phyloP scores from a whole-genome alignment of 2,329 filamentous ascomycete genomes.

The Paracoccidioides lutzii region DNA sequence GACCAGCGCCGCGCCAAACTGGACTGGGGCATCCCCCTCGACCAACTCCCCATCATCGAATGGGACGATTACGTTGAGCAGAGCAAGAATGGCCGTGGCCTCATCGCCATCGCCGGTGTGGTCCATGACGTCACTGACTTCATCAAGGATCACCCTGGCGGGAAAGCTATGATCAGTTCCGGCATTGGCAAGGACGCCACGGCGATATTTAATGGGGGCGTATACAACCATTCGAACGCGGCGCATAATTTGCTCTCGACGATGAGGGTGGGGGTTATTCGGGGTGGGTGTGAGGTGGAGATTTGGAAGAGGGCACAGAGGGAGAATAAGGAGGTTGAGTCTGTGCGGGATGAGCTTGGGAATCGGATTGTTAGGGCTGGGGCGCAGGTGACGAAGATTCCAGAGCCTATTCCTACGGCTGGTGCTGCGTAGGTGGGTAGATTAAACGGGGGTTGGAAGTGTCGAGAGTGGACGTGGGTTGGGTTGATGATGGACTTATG shows the following conservation, averaged over 20 bases:
- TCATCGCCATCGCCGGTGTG: slow-evolving; percentile 68
- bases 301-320: slow-evolving; percentile 82
- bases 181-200: slow-evolving; percentile 80
- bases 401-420: slow-evolving; percentile 66
- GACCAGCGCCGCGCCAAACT: slow-evolving; percentile 71
- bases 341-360: slow-evolving; percentile 67
- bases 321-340: slow-evolving; percentile 70
- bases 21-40: slow-evolving; percentile 76
- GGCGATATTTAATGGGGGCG: slow-evolving; percentile 82
- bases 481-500: slow-evolving; percentile 14
- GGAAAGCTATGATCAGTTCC: slow-evolving; percentile 71
- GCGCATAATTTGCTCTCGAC: slow-evolving; percentile 80
- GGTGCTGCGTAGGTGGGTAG: slow-evolving; percentile 53
- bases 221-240: slow-evolving; percentile 81
- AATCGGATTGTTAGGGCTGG: slow-evolving; percentile 77
- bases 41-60: slow-evolving; percentile 71
- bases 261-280: slow-evolving; percentile 77
- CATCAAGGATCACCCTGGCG: slow-evolving; percentile 82
- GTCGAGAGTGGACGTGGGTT: slow-evolving; percentile 5
- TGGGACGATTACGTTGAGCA: slow-evolving; percentile 78
- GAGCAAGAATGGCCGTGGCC: slow-evolving; percentile 60
- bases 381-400: slow-evolving; percentile 69
- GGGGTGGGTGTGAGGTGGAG: slow-evolving; percentile 77
- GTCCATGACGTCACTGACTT: slow-evolving; percentile 76
- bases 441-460: background rate